Percentiles rank a stretch among this genome's conserved stretches.
phyloP scores from a whole-genome alignment of 495 filamentous ascomycete species.

The Cercophora samala region DNA sequence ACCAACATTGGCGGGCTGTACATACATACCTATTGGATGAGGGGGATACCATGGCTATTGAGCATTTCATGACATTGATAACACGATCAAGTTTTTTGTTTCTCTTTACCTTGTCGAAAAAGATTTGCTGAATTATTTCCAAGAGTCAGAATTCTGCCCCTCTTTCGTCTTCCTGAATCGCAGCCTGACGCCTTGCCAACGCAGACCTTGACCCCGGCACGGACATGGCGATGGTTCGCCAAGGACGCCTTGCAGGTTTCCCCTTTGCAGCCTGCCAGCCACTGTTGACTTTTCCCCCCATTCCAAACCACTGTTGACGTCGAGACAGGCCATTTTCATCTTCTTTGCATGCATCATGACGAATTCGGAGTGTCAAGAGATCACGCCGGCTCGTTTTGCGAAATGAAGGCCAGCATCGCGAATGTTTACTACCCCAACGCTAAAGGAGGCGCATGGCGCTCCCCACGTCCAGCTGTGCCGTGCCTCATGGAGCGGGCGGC shows the following conservation, averaged over 20 bases:
- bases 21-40: conserved; percentile 18
- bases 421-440: neutral
- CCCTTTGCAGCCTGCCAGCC: neutral
- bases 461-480: neutral
- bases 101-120: neutral
- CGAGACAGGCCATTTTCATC: neutral
- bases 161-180: neutral
- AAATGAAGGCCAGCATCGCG: neutral
- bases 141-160: neutral
- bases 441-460: neutral
- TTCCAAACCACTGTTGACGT: neutral
- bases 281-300: neutral
- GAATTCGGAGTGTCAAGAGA: neutral
- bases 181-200: neutral
- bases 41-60: conserved; percentile 28
- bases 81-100: neutral
- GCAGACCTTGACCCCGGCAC: neutral
- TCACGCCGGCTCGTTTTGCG: neutral
- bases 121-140: no score
- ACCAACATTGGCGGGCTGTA: conserved; percentile 23
- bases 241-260: neutral
- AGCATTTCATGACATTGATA: conserved; percentile 4
- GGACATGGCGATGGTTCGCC: neutral
- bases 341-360: neutral
- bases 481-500: neutral